Conservation (phyloP, 371 early-diverging fungal genomes). For the Batrachochytrium dendrobatidis region DNA sequence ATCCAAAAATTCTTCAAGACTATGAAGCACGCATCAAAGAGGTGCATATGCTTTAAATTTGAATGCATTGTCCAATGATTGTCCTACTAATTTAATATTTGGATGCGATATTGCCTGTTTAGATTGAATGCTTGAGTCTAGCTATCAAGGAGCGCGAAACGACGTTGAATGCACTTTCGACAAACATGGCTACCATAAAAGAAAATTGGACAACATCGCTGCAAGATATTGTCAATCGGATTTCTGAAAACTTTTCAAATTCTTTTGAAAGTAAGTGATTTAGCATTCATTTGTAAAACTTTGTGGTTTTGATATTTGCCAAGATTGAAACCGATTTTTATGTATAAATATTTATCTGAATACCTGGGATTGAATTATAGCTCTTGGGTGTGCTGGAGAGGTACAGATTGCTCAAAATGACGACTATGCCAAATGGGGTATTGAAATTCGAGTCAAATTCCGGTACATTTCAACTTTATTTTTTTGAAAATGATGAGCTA, state of each 20-base stretch:
- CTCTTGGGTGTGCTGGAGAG: slow-evolving; percentile 87
- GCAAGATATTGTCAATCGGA: slow-evolving; percentile 44
- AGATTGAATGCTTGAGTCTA: neutral
- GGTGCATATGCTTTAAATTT: neutral
- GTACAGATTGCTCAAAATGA: slow-evolving; percentile 55
- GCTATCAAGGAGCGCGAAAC: neutral
- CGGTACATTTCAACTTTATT: slow-evolving; percentile 16
- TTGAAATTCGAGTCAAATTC: slow-evolving; percentile 92
- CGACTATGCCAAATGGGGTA: slow-evolving; percentile 90
- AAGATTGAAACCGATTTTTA: neutral
- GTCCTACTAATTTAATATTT: neutral
- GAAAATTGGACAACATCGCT: slow-evolving; percentile 65
- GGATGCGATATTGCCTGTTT: neutral
- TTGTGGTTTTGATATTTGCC: slow-evolving; percentile 3
- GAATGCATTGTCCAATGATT: neutral
- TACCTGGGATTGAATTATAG: slow-evolving; percentile 10
- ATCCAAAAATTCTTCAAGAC: neutral
- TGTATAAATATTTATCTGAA: too few species aligned
- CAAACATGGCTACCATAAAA: slow-evolving; percentile 26
- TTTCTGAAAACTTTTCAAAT: slow-evolving; percentile 62
- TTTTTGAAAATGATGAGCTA: neutral
- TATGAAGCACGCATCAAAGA: neutral
- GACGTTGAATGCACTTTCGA: neutral
- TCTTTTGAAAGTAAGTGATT: slow-evolving; percentile 60
- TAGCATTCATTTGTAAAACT: slow-evolving; percentile 1